Conservation (phyloP, 306 rosid genomes). For the Prosopis cineraria region DNA sequence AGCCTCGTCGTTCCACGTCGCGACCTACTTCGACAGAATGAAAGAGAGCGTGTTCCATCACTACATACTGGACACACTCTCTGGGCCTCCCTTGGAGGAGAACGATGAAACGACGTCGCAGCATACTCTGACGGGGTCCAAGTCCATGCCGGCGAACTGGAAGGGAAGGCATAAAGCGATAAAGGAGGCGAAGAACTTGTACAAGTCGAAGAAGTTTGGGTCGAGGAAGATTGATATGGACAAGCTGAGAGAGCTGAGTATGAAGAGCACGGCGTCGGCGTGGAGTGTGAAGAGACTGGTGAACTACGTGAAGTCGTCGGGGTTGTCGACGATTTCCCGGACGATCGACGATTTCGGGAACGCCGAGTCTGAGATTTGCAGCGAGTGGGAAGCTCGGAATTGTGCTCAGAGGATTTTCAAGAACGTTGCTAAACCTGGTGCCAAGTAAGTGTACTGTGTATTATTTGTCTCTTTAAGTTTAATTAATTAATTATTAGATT, state of each 20-base stretch:
- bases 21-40: conserved; percentile 59
- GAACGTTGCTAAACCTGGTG: conserved; percentile 54
- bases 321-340: conserved; percentile 47
- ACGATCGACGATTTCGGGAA: conserved; percentile 45
- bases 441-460: conserved; percentile 45
- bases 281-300: conserved; percentile 58
- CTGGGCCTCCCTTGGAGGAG: conserved; percentile 41
- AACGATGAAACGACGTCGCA: conserved; percentile 6
- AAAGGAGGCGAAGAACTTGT: conserved; percentile 7
- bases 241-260: conserved; percentile 44
- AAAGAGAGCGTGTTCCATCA: conserved; percentile 59
- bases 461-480: too few relatives aligned
- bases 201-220: conserved; percentile 33
- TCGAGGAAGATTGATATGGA: conserved; percentile 54
- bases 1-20: conserved; percentile 50
- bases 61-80: conserved; percentile 44
- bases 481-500: too few relatives aligned
- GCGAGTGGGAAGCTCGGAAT: conserved; percentile 57
- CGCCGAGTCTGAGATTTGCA: conserved; percentile 45
- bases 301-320: conserved; percentile 42
- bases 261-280: conserved; percentile 38
- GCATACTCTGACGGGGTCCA: background rate
- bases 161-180: background rate
- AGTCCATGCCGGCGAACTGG: conserved; percentile 34
- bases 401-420: conserved; percentile 51